A percentile compares a stretch with the other conserved stretches of the same genome.
These are phyloP conservation scores for Malassezia dermatis DNA, from an alignment of 1,284 basidiomycete species.

Conservation along the genomic window DNA sequence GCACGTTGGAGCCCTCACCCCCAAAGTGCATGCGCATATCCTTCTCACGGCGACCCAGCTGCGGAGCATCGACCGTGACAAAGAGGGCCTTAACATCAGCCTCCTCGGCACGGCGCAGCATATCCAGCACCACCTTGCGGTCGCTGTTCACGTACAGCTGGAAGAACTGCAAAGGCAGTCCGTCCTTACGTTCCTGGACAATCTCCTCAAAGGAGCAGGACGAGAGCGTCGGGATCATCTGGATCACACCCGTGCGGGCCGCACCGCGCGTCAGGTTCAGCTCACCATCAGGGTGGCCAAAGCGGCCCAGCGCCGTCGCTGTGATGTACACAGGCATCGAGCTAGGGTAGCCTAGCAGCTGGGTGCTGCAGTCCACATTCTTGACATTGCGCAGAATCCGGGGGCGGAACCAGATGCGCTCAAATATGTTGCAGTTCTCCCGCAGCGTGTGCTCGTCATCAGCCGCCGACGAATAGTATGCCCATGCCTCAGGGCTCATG, in stretches of 20 bases:
- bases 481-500: conserved; percentile 43
- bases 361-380: conserved; percentile 58
- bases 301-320: conserved; percentile 74
- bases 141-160: conserved; percentile 72
- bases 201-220: conserved; percentile 57
- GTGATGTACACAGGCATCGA: conserved; percentile 57
- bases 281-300: conserved; percentile 86
- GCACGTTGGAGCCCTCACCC: conserved; percentile 47
- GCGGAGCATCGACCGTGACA: conserved; percentile 78
- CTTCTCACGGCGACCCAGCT: conserved; percentile 72
- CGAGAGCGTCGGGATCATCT: conserved; percentile 52
- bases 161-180: conserved; percentile 52
- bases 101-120: conserved; percentile 61
- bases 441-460: conserved; percentile 57
- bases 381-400: conserved; percentile 73
- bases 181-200: conserved; percentile 52
- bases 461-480: conserved; percentile 47
- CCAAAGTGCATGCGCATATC: conserved; percentile 53
- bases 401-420: conserved; percentile 88
- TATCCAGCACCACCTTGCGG: conserved; percentile 59
- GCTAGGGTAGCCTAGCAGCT: conserved; percentile 17
- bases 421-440: conserved; percentile 79
- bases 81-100: conserved; percentile 71
- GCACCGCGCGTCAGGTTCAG: conserved; percentile 72
- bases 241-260: conserved; percentile 63